A percentile compares a stretch with the other conserved stretches of the same genome.
Conservation (phyloP, 371 early-diverging fungal genomes). For the Mortierella sp. region DNA sequence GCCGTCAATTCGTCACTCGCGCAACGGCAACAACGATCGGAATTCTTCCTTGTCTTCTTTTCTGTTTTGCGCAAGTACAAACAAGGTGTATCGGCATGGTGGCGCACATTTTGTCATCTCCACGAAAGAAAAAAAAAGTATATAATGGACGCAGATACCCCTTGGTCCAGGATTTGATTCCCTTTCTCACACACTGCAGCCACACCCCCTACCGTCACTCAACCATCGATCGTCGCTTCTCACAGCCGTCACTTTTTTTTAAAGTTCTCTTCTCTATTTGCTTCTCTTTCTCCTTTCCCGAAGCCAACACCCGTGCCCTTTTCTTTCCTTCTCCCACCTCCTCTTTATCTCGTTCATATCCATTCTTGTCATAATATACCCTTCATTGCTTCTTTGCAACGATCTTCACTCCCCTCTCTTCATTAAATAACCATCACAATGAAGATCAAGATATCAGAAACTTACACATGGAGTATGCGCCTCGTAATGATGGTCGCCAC, state of each 20-base stretch:
- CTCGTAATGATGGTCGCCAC: background rate
- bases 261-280: background rate
- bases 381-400: background rate
- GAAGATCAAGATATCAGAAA: background rate
- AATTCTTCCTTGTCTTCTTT: background rate
- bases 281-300: background rate
- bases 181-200: background rate
- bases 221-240: background rate
- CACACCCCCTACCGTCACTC: background rate
- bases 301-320: background rate
- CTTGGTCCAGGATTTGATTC: background rate
- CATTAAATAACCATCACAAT: background rate
- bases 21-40: constrained; percentile 2
- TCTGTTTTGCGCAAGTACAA: background rate
- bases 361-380: too few species aligned
- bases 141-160: background rate
- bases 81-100: background rate
- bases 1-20: background rate
- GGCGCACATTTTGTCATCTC: background rate
- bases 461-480: background rate
- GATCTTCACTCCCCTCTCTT: background rate
- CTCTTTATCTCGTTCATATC: background rate
- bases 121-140: background rate
- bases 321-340: too few species aligned
- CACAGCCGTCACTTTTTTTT: too few species aligned